Evolutionary conservation across 2,329 filamentous ascomycete genomes (phyloP), one percentile per base, ranked within the genome.

Genomic region (Nemania sp.): DNA sequence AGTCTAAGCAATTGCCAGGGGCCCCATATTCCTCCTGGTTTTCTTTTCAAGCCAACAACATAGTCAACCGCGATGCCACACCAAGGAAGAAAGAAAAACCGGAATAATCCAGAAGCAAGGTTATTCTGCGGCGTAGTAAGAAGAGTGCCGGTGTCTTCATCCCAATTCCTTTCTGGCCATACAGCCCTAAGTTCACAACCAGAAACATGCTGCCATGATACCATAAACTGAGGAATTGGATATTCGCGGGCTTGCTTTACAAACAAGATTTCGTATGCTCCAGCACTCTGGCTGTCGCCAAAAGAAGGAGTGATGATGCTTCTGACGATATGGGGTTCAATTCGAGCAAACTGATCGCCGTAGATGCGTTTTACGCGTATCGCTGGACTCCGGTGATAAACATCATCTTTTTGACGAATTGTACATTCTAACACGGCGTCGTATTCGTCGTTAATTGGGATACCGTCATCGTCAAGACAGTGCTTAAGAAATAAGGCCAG

Each of bases 341-440:
- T 39, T 34, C 56, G 42, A 12, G 48, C 56, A n/a, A 55, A 58
- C 37, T 58, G 56, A 37, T 58, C 52, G 23, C 56, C 48, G 31
- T 58, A 56, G 9, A 58, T 48, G 5, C 52, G 43, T 37, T 24
- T 58, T 15, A 58, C 36, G 6, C 40, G 37, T 39, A 58, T 52
- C 11, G 51, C 40, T 6, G 56, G 56, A 31, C 56, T 58, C 19
- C 9, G 28, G 31, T 58, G 19, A n/a, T 7, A 52, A 6, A 22
- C 28, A n/a, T 52, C 28, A 11, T 58, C 48, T 3, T 22, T 34
- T 15, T 11, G 17, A 17, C 56, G 39, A 3, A 56, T 28, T 14
- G 37, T 23, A 17, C 56, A 59, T 31, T 56, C 52, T 5, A 59
- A 12, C 17, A 59, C 24, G 15, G 49, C 49, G 19, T 56, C n/a